These are phyloP conservation scores for Talaromyces sp. DNA, from an alignment of 2,329 filamentous ascomycete species.

Conservation along the genomic window DNA sequence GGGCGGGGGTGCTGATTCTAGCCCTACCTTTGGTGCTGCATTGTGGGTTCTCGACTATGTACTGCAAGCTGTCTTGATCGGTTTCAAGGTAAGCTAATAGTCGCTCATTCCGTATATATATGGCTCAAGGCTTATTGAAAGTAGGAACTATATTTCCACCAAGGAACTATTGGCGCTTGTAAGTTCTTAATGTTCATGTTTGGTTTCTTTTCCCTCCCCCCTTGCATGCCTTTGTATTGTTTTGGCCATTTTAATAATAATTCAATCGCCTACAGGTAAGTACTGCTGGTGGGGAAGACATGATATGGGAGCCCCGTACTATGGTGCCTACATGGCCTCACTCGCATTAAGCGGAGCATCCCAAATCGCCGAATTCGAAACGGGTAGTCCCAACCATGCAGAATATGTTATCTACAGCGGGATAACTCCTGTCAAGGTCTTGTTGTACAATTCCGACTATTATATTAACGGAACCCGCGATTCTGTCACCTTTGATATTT, in stretches of 20 bases:
- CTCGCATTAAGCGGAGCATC: conserved; percentile 41
- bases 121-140: neutral
- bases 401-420: conserved; percentile 43
- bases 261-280: conserved; percentile 22
- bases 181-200: conserved; percentile 15
- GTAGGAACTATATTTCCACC: conserved; percentile 43
- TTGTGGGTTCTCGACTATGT: conserved; percentile 50
- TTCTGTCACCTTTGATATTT: conserved; percentile 37
- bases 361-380: conserved; percentile 44
- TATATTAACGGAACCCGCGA: conserved; percentile 20
- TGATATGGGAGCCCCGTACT: conserved; percentile 48
- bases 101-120: neutral
- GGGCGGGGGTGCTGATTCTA: conserved; percentile 35
- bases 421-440: conserved; percentile 30
- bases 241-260: neutral
- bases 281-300: conserved; percentile 48
- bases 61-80: conserved; percentile 26
- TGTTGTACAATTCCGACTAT: conserved; percentile 36
- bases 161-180: conserved; percentile 49
- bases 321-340: conserved; percentile 46
- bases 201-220: neutral
- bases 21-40: conserved; percentile 45
- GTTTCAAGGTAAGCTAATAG: conserved; percentile 20
- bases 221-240: neutral
- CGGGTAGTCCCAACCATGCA: conserved; percentile 38